Evolutionary conservation across 2,329 filamentous ascomycete species (phyloP), one percentile per base, ranked within the genome.

Genomic region (Elsinoe batatas): DNA sequence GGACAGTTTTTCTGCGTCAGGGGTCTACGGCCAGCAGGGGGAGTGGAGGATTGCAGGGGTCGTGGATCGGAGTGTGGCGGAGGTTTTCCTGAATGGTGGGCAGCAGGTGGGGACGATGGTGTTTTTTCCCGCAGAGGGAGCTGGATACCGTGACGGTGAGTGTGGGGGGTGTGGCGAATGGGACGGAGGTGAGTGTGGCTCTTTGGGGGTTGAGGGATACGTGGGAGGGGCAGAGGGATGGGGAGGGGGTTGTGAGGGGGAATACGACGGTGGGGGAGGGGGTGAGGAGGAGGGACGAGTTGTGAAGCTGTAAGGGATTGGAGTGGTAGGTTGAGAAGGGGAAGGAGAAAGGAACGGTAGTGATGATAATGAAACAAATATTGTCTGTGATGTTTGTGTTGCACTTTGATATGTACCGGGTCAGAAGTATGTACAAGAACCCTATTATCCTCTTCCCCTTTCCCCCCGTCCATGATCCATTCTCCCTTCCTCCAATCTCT

Each of bases 71-170:
- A 75, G 71, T 11, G 75, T 82, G 22, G 67, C 80, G 6, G 79
- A 82, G 63, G 66, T 81, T 2, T 81, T 80, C 60, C 57, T 81
- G 26, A 75, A 79, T 56, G 72, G 73, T 1, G 79, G 78, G 0
- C 68, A 76, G 54, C 72, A 74, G 50, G 71, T 69, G 32, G 79
- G 67, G 0, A 81, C 78, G 2, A 70, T 74, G 44, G 70, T 73
- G 0, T 80, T 80, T 61, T 61, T 82, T 74, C 63, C 74, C 79
- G 0, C 68, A 69, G 2, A 64, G 69, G 53, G 69, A 70, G 4
- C 58, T 78, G 43, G 72, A 73, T 22, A 62, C 60, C 2, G 61
- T 76, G 58, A 66, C 59, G 13, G 57, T 76, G 1, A 59, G 58
- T 7, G 66, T 71, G 0, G 59, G 64, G 1, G 69, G 69, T 33